Percentiles rank a stretch among this genome's conserved stretches.
phyloP scores from a whole-genome alignment of 23 red algal genomes.

The Cyanidium caldarium region DNA sequence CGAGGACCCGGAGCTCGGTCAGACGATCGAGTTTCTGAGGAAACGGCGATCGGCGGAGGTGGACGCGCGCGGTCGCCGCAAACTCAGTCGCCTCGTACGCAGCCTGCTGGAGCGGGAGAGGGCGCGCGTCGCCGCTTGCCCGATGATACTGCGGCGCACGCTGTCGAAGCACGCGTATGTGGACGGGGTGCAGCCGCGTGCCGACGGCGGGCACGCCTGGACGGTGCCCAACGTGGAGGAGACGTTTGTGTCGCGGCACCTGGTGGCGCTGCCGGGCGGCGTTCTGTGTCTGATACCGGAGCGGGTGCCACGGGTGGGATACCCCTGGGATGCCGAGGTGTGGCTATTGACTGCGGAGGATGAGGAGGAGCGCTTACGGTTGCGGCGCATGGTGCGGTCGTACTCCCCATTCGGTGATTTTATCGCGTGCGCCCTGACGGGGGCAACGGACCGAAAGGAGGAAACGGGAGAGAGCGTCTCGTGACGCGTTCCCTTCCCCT shows the following conservation, averaged over 20 bases:
- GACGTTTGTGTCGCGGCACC: not conserved
- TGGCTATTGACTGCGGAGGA: not conserved
- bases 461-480: no score
- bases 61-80: not conserved
- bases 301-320: not conserved
- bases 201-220: not conserved
- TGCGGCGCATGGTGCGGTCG: not conserved
- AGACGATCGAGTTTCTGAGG: not conserved
- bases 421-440: not conserved
- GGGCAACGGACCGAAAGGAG: not conserved
- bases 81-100: not conserved
- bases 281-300: not conserved
- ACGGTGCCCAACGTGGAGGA: not conserved
- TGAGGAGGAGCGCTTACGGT: not conserved
- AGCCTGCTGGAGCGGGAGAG: not conserved
- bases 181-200: not conserved
- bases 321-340: not conserved
- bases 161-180: not conserved
- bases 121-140: not conserved
- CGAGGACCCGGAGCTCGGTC: not conserved
- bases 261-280: not conserved
- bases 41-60: not conserved
- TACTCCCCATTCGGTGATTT: constrained; percentile 1
- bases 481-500: no score
- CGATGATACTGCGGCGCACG: not conserved